Evolutionary conservation across 306 rosid species (phyloP).

Genomic region (Adenanthera pavonina): DNA sequence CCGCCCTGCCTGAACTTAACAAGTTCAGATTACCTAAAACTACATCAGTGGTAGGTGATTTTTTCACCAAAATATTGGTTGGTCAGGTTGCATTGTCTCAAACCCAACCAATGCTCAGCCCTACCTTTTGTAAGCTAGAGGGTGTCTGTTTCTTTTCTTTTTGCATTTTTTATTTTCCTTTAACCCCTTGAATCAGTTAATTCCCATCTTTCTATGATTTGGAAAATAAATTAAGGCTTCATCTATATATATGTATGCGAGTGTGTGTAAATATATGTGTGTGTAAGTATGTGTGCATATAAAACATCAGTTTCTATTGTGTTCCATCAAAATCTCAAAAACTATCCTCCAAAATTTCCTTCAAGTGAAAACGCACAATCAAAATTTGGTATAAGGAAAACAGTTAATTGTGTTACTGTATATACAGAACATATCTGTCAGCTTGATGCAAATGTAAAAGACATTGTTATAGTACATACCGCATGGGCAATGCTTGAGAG

Average conservation of each 20-base stretch:
- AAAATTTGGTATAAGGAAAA: neutral
- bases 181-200: neutral
- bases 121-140: neutral
- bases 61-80: no score
- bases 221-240: no score
- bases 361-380: neutral
- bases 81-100: no score
- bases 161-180: neutral
- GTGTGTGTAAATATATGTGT: neutral
- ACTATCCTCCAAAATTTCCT: neutral
- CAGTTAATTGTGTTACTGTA: neutral
- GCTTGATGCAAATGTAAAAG: conserved; percentile 12
- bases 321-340: neutral
- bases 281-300: neutral
- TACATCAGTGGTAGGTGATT: no score
- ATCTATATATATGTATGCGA: no score
- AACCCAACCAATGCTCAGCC: no score
- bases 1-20: no score
- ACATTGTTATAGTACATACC: conserved; percentile 55
- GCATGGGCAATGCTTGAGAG: conserved; percentile 75
- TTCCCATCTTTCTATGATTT: neutral
- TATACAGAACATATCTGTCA: neutral
- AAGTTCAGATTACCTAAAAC: no score
- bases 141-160: neutral
- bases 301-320: neutral